These are phyloP conservation scores for Fusarium chlamydosporum DNA, from an alignment of 2,329 filamentous ascomycete species.

Conservation along the genomic window DNA sequence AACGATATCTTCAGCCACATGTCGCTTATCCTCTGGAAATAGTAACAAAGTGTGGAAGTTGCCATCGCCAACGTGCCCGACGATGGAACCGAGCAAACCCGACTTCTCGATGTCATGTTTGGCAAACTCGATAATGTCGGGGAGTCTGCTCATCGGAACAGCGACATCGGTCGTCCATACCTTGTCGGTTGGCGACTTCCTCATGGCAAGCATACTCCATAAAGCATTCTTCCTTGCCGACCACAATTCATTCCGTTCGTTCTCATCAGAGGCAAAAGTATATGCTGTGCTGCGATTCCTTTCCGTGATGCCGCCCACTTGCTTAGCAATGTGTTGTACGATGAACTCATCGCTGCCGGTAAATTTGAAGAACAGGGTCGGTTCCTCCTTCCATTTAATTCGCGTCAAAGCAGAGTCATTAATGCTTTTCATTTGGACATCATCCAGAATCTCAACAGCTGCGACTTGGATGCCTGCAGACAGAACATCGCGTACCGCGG, in stretches of 20 bases:
- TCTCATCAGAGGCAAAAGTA: conserved; percentile 79
- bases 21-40: not conserved
- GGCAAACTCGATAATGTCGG: conserved; percentile 83
- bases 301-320: conserved; percentile 74
- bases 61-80: conserved; percentile 92
- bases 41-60: conserved; percentile 78
- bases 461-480: conserved; percentile 79
- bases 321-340: conserved; percentile 81
- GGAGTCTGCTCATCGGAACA: conserved; percentile 80
- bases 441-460: conserved; percentile 88
- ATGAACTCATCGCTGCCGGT: conserved; percentile 83
- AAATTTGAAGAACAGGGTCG: conserved; percentile 89
- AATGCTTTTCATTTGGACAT: conserved; percentile 87
- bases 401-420: conserved; percentile 79
- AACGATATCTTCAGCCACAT: conserved; percentile 54
- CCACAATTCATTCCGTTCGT: conserved; percentile 83
- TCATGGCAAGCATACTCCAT: conserved; percentile 83
- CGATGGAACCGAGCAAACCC: conserved; percentile 85
- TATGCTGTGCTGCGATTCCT: conserved; percentile 67
- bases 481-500: conserved; percentile 79
- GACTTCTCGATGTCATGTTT: conserved; percentile 90
- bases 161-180: conserved; percentile 83
- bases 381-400: conserved; percentile 79
- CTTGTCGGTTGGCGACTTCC: conserved; percentile 54
- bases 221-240: conserved; percentile 84